Base-by-base conservation (phyloP, 2,329 filamentous ascomycete genomes). In the Diplodia sapinea region DNA sequence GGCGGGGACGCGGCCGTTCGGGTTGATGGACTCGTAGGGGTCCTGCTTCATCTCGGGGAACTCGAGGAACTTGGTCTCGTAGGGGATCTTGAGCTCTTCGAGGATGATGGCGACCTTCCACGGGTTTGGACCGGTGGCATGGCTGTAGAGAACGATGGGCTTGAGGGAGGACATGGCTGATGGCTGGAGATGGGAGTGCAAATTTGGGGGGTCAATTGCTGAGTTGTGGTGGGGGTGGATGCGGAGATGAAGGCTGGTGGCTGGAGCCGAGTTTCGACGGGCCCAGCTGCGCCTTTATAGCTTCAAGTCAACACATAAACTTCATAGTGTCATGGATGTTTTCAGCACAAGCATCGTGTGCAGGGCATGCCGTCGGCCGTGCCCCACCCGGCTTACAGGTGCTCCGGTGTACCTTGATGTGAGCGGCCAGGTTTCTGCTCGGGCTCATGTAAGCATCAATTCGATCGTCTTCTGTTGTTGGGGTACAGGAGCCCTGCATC, bases 91-190 rank as follows among this genome's bases (percentile, higher is more conserved):
- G 38, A 84, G 79, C 70, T 83, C 80, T 65, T 82, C 79, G 36
- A 84, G 77, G 40, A 83, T 70, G 51, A 84, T 78, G 59, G 77
- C 77, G 7, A 84, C 79, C 70, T 83, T 83, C 74, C 75, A 77
- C 54, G 78, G 78, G 69, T 80, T 81, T 11, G 79, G 79, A 23
- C 67, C 67, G 4, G 40, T 59, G 67, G 52, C 26, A 52, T 65
- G 59, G 12, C 40, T 51, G 67, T 68, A 68, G 61, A 68, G 67
- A n/a, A 65, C 36, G 31, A 68, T 29, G 49, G 67, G 67, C 67
- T 68, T 68, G 61, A 47, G 9, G 23, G 51, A 26, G 20, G 67
- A 68, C 67, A 68, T 68, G 38, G 33, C 29, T 64, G 61, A 5
- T 57, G 33, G 11, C n/a, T n/a, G 40, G 57, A 9, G n/a, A 31